Evolutionary conservation across 176 grass and related monocot genomes (phyloP).

Genomic region (Aegilops longissima): DNA sequence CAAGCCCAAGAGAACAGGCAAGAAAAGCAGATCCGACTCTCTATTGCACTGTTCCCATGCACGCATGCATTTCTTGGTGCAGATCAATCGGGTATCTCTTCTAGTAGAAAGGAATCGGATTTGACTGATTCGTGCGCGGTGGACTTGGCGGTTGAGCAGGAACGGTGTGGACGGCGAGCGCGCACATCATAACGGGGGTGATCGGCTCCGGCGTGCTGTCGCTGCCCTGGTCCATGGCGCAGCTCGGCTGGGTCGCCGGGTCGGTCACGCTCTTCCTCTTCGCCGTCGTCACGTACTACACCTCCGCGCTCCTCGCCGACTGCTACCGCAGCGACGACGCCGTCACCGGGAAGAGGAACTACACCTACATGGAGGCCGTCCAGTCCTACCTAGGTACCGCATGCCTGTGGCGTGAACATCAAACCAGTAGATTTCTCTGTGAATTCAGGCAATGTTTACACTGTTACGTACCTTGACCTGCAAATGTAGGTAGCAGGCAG

Average conservation of each 20-base stretch:
- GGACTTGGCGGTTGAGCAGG: slow-evolving; percentile 22
- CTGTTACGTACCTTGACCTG: no score
- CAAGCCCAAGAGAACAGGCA: slow-evolving; percentile 20
- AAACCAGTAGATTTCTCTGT: no score
- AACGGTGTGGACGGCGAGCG: slow-evolving; percentile 82
- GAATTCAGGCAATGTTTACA: no score
- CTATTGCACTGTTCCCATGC: no score
- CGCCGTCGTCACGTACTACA: neutral
- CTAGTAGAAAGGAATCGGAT: no score
- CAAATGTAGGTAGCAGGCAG: no score
- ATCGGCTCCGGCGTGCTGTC: slow-evolving; percentile 85
- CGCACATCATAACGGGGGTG: slow-evolving; percentile 90
- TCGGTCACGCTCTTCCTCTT: neutral
- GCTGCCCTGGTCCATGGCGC: slow-evolving; percentile 73
- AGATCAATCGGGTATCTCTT: no score
- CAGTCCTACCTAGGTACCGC: neutral
- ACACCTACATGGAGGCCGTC: neutral
- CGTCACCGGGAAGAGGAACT: neutral
- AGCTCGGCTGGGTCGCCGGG: slow-evolving; percentile 89
- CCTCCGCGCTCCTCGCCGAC: neutral
- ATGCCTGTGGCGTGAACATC: no score
- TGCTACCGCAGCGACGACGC: neutral
- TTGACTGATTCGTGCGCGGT: no score
- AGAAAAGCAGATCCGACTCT: no score
- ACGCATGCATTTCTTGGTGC: no score